Evolutionary conservation across 768 basidiomycete species (phyloP), one percentile per base, ranked within the genome.

Genomic region (Xerocomus brunneocitrinus): DNA sequence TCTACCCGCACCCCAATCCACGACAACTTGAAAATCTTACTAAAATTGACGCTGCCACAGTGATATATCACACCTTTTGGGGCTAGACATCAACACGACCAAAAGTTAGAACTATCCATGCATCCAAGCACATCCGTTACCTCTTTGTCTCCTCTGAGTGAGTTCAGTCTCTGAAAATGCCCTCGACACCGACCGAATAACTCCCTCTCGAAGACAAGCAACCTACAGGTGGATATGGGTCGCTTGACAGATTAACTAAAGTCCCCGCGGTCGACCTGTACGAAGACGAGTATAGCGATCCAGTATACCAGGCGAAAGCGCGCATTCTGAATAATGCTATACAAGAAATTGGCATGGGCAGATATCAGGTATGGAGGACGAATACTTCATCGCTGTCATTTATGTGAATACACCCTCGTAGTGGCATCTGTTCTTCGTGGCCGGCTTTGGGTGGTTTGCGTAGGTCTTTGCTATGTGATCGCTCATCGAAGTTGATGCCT

Each of bases 281-380:
- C 52, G 63, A 66, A 25, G 73, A 70, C 6, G 73, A 57, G 9
- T 69, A 72, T 42, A 54, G 67, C 22, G 79, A 81, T 53, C 79
- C 74, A 0, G 67, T 78, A 8, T 81, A 80, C 54, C 71, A 70
- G 47, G 76, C 73, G 1, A 81, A 80, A 58, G 79, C 80, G 1
- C 67, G 68, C 24, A 61, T 80, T 31, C 51, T 81, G 52, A 79
- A 78, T 46, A 65, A 67, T 38, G 71, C 76, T 4, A 71, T 81
- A 41, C 77, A 78, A 61, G 76, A 78, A 28, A 78, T 82, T 19
- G 80, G 80, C 2, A 81, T 82, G 78, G 80, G 80, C 5, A 75
- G 65, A 55, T 82, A 81, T 53, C 80, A 81, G 73, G 78, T 75
- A 48, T 14, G 34, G 27, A 30, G 31, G 12, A 3, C 3, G 13